Percentiles rank a stretch among this genome's conserved stretches.
Evolutionary conservation across 495 filamentous ascomycete genomes (phyloP).

Genomic region (Aspergillus nanangensis): DNA sequence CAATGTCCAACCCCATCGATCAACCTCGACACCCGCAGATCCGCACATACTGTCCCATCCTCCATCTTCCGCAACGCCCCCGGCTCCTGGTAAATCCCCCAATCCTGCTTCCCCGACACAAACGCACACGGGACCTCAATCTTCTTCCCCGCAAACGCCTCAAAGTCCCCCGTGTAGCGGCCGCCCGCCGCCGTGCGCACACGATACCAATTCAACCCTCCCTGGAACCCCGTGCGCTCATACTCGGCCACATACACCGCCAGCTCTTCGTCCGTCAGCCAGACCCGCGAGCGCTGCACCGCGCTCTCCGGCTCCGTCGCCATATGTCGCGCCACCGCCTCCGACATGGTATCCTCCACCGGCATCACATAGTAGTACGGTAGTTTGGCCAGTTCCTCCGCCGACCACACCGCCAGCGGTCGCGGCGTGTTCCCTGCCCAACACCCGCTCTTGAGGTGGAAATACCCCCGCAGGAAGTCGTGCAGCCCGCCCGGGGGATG

Average conservation of each 20-base stretch:
- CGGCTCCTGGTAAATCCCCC: conserved; percentile 64
- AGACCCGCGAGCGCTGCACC: conserved; percentile 26
- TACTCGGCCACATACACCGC: conserved; percentile 58
- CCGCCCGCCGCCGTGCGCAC: conserved; percentile 48
- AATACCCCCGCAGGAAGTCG: conserved; percentile 60
- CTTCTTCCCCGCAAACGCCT: conserved; percentile 56
- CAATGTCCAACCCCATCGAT: conserved; percentile 62
- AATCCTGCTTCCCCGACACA: conserved; percentile 57
- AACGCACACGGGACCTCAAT: conserved; percentile 59
- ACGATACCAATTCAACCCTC: conserved; percentile 67
- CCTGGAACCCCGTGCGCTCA: conserved; percentile 64
- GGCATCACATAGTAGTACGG: conserved; percentile 70
- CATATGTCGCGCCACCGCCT: conserved; percentile 51
- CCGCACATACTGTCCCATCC: conserved; percentile 37
- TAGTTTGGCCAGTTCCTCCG: conserved; percentile 50
- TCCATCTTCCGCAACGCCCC: conserved; percentile 56
- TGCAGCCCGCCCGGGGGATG: conserved; percentile 46
- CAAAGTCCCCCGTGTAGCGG: conserved; percentile 41
- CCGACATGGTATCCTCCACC: conserved; percentile 50
- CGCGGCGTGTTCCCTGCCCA: conserved; percentile 52
- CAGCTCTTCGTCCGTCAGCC: conserved; percentile 55
- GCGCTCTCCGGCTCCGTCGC: conserved; percentile 32
- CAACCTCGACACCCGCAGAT: conserved; percentile 45
- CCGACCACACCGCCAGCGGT: conserved; percentile 50
- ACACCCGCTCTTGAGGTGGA: conserved; percentile 62